phyloP scores from a whole-genome alignment of 768 basidiomycete genomes.

The Panus rudis region DNA sequence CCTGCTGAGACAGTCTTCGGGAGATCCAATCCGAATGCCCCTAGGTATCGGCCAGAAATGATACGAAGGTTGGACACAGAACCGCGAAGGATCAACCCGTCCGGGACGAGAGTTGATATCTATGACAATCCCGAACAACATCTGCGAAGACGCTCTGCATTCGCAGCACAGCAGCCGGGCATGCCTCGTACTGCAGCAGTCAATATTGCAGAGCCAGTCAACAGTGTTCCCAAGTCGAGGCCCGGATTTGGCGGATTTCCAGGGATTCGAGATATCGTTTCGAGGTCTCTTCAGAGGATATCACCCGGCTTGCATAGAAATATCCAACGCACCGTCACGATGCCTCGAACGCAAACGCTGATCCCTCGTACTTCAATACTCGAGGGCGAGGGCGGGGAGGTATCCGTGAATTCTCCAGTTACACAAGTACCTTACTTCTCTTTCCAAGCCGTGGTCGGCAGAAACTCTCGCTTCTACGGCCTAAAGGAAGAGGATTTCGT shows the following conservation, averaged over 20 bases:
- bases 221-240: slow-evolving; percentile 4
- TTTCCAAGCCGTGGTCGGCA: slow-evolving; percentile 70
- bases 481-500: slow-evolving; percentile 76
- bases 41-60: slow-evolving; percentile 14
- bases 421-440: slow-evolving; percentile 68
- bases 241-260: slow-evolving; percentile 28
- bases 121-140: not conserved
- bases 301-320: slow-evolving; percentile 54
- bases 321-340: slow-evolving; percentile 62
- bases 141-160: not conserved
- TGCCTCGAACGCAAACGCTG: slow-evolving; percentile 61
- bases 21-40: too few relatives aligned
- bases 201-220: slow-evolving; percentile 3
- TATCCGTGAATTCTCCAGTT: slow-evolving; percentile 24
- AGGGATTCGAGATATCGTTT: slow-evolving; percentile 17
- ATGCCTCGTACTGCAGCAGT: not conserved
- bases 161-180: not conserved
- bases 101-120: slow-evolving; percentile 7
- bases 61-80: slow-evolving; percentile 15
- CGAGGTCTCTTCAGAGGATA: slow-evolving; percentile 33
- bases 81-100: slow-evolving; percentile 14
- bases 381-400: too few relatives aligned
- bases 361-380: slow-evolving; percentile 13
- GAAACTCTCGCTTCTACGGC: slow-evolving; percentile 61
- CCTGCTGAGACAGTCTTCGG: too few relatives aligned